phyloP scores from a whole-genome alignment of 345 rosid genomes.

The Streptanthus diversifolius region DNA sequence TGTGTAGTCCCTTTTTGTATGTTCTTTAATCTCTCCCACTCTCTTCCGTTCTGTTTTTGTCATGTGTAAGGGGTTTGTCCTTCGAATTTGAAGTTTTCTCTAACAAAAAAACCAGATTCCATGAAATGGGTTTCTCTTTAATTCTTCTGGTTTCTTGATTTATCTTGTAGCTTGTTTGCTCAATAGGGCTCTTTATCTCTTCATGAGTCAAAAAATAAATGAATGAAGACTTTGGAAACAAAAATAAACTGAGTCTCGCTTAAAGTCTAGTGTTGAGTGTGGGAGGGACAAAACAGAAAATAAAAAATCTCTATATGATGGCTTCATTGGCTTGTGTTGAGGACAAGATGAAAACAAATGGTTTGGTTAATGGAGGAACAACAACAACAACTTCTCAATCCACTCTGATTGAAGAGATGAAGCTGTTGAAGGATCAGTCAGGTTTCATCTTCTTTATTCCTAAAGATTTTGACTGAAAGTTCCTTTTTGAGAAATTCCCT shows the following conservation, averaged over 20 bases:
- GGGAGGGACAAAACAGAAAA: constrained; percentile 15
- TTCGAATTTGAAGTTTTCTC: constrained; percentile 46
- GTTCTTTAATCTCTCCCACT: constrained; percentile 31
- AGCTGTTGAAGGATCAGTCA: constrained; percentile 84
- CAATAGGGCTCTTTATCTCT: constrained; percentile 18
- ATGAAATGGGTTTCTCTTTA: constrained; percentile 37
- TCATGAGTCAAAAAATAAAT: not conserved
- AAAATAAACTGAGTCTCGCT: constrained; percentile 7
- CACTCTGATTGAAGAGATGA: constrained; percentile 81
- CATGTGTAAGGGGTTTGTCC: constrained; percentile 52
- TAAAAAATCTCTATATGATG: constrained; percentile 28
- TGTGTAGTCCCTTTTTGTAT: constrained; percentile 39
- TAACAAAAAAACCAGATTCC: constrained; percentile 32
- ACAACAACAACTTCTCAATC: constrained; percentile 27
- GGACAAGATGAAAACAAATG: constrained; percentile 58
- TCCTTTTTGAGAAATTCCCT: not conserved
- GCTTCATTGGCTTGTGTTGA: constrained; percentile 52
- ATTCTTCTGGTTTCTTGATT: constrained; percentile 31
- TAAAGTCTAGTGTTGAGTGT: constrained; percentile 18
- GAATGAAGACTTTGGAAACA: constrained; percentile 2
- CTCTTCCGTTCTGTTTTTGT: constrained; percentile 25
- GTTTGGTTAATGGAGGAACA: constrained; percentile 34
- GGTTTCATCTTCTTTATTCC: constrained; percentile 48
- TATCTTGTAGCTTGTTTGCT: constrained; percentile 17
- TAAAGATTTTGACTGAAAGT: not conserved